These are phyloP conservation scores for Botrytis squamosa DNA, from an alignment of 2,329 filamentous ascomycete species.

Conservation along the genomic window DNA sequence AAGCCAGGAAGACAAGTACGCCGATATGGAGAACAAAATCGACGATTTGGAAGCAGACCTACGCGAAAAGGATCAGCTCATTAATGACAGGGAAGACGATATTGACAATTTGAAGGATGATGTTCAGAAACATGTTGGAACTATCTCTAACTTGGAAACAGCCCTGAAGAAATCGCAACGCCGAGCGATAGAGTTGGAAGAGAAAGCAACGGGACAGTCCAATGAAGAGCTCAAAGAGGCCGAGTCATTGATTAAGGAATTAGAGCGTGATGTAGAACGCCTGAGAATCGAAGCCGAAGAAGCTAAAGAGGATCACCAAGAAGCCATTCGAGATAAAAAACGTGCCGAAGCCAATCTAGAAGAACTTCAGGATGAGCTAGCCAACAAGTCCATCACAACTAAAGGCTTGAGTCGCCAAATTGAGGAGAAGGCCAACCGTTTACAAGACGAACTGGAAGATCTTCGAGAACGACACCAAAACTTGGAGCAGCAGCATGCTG, in stretches of 20 bases:
- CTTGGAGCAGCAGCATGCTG: conserved; percentile 46
- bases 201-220: conserved; percentile 49
- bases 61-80: conserved; percentile 69
- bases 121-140: conserved; percentile 51
- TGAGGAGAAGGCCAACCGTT: conserved; percentile 64
- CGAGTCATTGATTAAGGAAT: conserved; percentile 51
- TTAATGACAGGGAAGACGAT: conserved; percentile 74
- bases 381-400: conserved; percentile 74
- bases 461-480: conserved; percentile 46
- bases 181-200: conserved; percentile 54
- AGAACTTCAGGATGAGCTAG: conserved; percentile 72
- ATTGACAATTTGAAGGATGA: conserved; percentile 63
- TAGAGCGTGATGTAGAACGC: conserved; percentile 54
- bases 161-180: conserved; percentile 57
- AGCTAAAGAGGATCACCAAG: conserved; percentile 53
- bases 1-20: conserved; percentile 56
- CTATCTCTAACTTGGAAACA: conserved; percentile 56
- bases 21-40: conserved; percentile 70
- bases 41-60: conserved; percentile 73
- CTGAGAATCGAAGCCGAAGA: conserved; percentile 56
- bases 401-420: conserved; percentile 73
- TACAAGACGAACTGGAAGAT: conserved; percentile 64
- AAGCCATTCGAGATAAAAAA: conserved; percentile 54
- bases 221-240: conserved; percentile 45
- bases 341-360: conserved; percentile 59